A percentile compares a stretch with the other conserved stretches of the same genome.
Evolutionary conservation across 371 early-diverging fungal genomes (phyloP).

Genomic region (Rhizopus sp.): DNA sequence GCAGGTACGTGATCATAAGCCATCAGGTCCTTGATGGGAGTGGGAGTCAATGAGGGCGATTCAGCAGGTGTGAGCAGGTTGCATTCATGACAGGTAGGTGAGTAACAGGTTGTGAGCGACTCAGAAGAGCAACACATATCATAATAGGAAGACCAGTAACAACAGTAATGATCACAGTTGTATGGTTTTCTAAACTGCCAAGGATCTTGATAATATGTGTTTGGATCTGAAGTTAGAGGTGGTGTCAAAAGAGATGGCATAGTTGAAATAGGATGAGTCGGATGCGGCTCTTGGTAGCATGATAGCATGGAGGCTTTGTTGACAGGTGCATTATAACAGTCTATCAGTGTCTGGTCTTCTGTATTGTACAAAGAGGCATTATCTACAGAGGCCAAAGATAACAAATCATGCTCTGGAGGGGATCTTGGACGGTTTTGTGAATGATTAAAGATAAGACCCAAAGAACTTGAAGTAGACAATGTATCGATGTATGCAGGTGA

Average conservation of each 20-base stretch:
- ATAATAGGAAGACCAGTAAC: not conserved
- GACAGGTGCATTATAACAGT: not conserved
- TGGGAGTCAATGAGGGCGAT: not conserved
- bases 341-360: not conserved
- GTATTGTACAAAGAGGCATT: not conserved
- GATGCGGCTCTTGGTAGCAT: not conserved
- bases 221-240: not conserved
- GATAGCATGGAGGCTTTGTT: not conserved
- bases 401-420: not conserved
- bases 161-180: conserved; percentile 1
- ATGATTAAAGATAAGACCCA: not conserved
- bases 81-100: conserved; percentile 4
- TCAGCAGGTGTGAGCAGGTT: not conserved
- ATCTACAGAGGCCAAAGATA: not conserved
- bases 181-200: not conserved
- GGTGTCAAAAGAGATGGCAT: not conserved
- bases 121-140: conserved; percentile 1
- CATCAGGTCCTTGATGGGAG: not conserved
- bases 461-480: not conserved
- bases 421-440: not conserved
- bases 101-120: not conserved
- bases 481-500: not conserved
- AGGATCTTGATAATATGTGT: not conserved
- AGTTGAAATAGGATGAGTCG: not conserved
- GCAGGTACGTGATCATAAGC: not conserved